Evolutionary conservation across 2,329 filamentous ascomycete genomes (phyloP), one percentile per base, ranked within the genome.

Genomic region (Aspergillus bombycis): DNA sequence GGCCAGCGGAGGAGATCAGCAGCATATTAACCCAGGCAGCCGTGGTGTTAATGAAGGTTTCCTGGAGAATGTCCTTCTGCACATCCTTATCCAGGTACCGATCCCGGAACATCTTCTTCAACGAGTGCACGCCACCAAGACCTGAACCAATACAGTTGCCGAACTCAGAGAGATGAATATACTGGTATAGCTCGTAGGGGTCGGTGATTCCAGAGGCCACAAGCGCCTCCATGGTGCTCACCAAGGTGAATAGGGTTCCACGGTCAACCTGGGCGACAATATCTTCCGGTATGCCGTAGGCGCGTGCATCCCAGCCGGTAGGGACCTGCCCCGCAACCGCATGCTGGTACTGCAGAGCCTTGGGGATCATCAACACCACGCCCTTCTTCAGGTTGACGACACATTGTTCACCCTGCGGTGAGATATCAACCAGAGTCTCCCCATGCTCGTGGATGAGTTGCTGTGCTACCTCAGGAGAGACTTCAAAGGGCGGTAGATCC

Each of bases 41-140:
- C 94, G 98, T 99, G 62, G 95, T 99, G 85, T 99, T 99, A 87
- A 99, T 98, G 85, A 99, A 99, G 16, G 96, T 98, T 82, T 99
- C 95, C 78, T 99, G 95, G 14, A 99, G 87, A 77, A 99, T 97
- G 76, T 99, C 95, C 82, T 98, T 99, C 82, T 99, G 96, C 57
- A 99, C 88, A 62, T 94, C 95, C 83, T 94, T 95, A 83, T 99
- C 95, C 67, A 98, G 86, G 88, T 90, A 98, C 65, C 95, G 91
- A 79, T 97, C 94, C 81, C 94, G 95, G 86, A 98, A 97, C 94
- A 99, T 98, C 72, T 94, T 94, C 73, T 93, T 90, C 69, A 99
- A 87, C 72, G 95, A 95, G 72, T 88, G 88, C 65, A 93, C 91
- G 81, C 96, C 95, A 86, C 95, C 95, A 84, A 99, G 97, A 85